Evolutionary conservation across 1,284 basidiomycete species (phyloP).

Genomic region (Ganoderma resinaceum): DNA sequence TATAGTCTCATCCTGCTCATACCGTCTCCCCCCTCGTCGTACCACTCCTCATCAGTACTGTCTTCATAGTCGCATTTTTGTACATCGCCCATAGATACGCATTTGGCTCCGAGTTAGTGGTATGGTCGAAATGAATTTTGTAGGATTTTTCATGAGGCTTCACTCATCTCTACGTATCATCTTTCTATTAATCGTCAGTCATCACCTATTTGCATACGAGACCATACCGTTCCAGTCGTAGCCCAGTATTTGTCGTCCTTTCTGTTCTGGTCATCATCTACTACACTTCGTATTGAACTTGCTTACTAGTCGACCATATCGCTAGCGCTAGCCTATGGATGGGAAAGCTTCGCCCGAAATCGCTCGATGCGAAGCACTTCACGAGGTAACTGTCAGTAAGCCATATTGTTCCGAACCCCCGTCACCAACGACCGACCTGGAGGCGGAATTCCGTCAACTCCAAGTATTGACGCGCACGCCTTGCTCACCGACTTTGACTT

Average conservation of each 20-base stretch:
- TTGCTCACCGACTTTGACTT: neutral
- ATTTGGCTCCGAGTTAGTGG: slow-evolving; percentile 3
- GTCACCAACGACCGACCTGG: too few relatives aligned
- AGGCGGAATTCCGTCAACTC: neutral
- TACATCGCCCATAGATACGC: slow-evolving; percentile 15
- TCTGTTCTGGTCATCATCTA: neutral
- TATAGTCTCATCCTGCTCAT: slow-evolving; percentile 1
- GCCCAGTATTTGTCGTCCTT: neutral
- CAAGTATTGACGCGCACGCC: neutral
- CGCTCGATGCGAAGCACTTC: neutral
- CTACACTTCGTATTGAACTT: neutral
- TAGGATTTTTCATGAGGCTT: neutral
- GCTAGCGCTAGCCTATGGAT: neutral
- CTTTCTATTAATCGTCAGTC: neutral
- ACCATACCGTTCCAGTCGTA: neutral
- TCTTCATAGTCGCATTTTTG: slow-evolving; percentile 19
- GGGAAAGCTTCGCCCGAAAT: neutral
- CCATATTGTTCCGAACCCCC: too few relatives aligned
- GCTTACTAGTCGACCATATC: neutral
- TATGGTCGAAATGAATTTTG: slow-evolving; percentile 5
- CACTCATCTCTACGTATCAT: neutral
- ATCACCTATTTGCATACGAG: neutral
- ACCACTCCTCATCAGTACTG: slow-evolving; percentile 11
- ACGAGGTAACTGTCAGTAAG: too few relatives aligned
- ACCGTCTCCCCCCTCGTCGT: neutral